phyloP scores from a whole-genome alignment of 148 eudicot species.

The Pouteria glomerata region DNA sequence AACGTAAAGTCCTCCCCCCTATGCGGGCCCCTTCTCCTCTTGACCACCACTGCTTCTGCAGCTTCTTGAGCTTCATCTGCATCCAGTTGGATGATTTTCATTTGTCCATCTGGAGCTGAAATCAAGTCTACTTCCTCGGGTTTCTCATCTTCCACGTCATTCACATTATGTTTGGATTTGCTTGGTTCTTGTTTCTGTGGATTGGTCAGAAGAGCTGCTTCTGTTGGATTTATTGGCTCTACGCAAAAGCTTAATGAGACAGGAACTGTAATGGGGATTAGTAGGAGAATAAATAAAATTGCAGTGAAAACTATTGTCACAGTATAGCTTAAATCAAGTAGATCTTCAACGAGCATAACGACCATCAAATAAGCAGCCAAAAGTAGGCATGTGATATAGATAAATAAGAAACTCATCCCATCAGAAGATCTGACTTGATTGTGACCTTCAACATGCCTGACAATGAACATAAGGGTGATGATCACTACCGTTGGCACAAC shows the following conservation, averaged over 20 bases:
- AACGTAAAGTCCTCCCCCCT: conserved; percentile 90
- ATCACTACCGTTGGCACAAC: conserved; percentile 84
- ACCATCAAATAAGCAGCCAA: conserved; percentile 90
- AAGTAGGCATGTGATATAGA: conserved; percentile 69
- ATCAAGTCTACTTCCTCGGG: conserved; percentile 53
- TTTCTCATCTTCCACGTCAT: conserved; percentile 81
- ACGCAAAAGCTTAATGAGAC: conserved; percentile 33
- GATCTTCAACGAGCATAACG: conserved; percentile 81
- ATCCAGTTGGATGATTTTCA: conserved; percentile 66
- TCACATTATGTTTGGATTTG: conserved; percentile 38
- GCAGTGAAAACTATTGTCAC: conserved; percentile 51
- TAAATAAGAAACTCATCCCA: conserved; percentile 50
- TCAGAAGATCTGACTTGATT: conserved; percentile 65
- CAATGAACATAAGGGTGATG: conserved; percentile 69
- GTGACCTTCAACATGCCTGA: conserved; percentile 85
- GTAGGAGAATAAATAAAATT: conserved; percentile 46
- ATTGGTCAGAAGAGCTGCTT: conserved; percentile 53
- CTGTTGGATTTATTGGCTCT: conserved; percentile 37
- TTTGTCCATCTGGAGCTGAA: conserved; percentile 66
- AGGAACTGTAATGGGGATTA: conserved; percentile 62
- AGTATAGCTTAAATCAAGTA: conserved; percentile 48
- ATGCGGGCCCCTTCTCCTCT: conserved; percentile 71
- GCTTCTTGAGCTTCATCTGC: conserved; percentile 72
- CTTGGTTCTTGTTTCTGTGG: conserved; percentile 33
- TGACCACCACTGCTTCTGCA: conserved; percentile 83